phyloP scores from a whole-genome alignment of 2,329 filamentous ascomycete genomes.

The Aspergillus sp. region DNA sequence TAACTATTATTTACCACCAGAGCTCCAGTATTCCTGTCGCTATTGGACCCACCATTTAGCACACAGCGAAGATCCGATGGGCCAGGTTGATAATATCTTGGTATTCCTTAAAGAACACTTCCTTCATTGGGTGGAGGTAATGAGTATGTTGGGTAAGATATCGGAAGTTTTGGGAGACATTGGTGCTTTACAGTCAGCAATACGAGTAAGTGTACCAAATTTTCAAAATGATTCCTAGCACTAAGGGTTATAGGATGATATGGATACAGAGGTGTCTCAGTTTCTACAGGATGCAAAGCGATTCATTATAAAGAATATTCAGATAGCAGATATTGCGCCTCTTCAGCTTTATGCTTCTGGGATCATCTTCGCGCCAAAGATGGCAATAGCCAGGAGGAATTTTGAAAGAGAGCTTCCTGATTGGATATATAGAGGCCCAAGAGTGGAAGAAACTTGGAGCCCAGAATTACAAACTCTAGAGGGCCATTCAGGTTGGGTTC shows the following conservation, averaged over 20 bases:
- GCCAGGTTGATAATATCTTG: background rate
- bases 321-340: background rate
- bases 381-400: background rate
- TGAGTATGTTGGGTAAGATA: background rate
- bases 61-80: background rate
- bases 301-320: background rate
- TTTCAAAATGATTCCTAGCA: background rate
- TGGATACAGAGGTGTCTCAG: background rate
- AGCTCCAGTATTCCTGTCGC: constrained; percentile 15
- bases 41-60: constrained; percentile 23
- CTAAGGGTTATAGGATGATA: background rate
- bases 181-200: background rate
- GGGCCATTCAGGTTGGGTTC: no score
- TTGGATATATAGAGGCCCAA: background rate
- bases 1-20: background rate
- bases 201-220: background rate
- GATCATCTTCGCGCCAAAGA: background rate
- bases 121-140: background rate
- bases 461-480: background rate
- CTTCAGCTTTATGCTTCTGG: background rate
- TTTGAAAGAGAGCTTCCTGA: background rate
- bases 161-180: background rate
- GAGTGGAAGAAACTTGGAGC: background rate
- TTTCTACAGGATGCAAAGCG: background rate
- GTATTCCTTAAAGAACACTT: background rate